A percentile compares a stretch with the other conserved stretches of the same genome.
Evolutionary conservation across 2,329 filamentous ascomycete species (phyloP).

Genomic region (Monilinia fructicola): DNA sequence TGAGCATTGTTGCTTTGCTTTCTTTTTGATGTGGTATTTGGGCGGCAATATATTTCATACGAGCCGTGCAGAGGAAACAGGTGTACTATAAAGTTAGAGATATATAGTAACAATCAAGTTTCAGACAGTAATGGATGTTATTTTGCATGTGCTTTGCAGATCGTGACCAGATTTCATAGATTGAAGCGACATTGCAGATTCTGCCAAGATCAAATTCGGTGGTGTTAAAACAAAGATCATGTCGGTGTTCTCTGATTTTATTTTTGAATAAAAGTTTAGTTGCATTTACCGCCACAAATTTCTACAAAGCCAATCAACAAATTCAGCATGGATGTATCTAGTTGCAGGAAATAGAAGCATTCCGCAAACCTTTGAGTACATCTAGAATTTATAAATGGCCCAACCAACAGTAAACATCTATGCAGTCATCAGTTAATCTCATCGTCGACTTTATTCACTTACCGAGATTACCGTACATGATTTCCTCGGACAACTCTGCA

Average conservation of each 20-base stretch:
- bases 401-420: neutral
- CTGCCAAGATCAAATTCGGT: neutral
- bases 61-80: neutral
- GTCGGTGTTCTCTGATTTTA: no score
- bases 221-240: neutral
- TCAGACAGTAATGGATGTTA: neutral
- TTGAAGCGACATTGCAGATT: neutral
- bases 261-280: neutral
- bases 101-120: slow-evolving; percentile 12
- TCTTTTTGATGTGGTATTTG: neutral
- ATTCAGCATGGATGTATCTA: neutral
- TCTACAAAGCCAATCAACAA: neutral
- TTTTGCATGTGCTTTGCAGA: slow-evolving; percentile 6
- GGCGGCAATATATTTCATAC: slow-evolving; percentile 5
- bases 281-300: neutral
- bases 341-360: neutral
- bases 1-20: slow-evolving; percentile 8
- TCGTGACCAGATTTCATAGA: neutral
- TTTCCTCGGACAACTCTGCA: neutral
- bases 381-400: neutral
- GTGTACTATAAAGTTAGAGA: slow-evolving; percentile 11
- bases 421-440: neutral
- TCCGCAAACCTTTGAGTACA: neutral
- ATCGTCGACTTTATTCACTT: neutral
- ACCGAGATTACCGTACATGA: no score